Evolutionary conservation across 345 rosid genomes (phyloP), one percentile per base, ranked within the genome.

Genomic region (Rhodamnia rubescens): DNA sequence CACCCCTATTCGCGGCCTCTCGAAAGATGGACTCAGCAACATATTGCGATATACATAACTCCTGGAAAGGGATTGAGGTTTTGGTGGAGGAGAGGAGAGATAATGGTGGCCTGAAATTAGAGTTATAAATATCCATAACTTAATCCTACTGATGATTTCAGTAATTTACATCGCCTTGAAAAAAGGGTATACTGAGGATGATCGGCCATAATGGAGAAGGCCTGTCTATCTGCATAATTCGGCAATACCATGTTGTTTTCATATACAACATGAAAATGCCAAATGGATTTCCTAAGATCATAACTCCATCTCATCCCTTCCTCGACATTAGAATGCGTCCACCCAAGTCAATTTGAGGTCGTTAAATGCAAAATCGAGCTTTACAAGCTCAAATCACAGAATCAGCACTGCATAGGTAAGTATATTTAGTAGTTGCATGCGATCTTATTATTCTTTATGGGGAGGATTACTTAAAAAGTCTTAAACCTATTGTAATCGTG

Each of bases 381-480:
- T 0, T 0, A 61, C 42, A 29, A 29, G 2, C 74, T 29, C 42
- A 61, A 15, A 61, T 61, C 22, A 29, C 74, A 36, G 21, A 29
- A 61, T 61, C 22, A 36, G 1, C n/a, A 61, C 42, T 15, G 10
- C 11, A 1, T n/a, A 42, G 3, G 15, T 29, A 61, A 2, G 74
- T 29, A 0, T 7, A 5, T 15, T 36, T 29, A 59, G 21, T 3
- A 15, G 16, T 2, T 64, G 29, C 5, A 1, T 0, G 9, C 5
- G 42, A 61, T 22, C 74, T 61, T 61, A 29, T 61, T 29, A 50
- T 11, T 50, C 52, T 51, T 51, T 51, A 11, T 51, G 53, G 4
- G 15, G 5, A 51, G 12, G 5, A 7, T 44, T 44, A 44, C 8
- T 44, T 44, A 44, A 44, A 44, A 44, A 44, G 47, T 44, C 7